Evolutionary conservation across 2,329 filamentous ascomycete genomes (phyloP), one percentile per base, ranked within the genome.

Genomic region (Fusarium sp.): DNA sequence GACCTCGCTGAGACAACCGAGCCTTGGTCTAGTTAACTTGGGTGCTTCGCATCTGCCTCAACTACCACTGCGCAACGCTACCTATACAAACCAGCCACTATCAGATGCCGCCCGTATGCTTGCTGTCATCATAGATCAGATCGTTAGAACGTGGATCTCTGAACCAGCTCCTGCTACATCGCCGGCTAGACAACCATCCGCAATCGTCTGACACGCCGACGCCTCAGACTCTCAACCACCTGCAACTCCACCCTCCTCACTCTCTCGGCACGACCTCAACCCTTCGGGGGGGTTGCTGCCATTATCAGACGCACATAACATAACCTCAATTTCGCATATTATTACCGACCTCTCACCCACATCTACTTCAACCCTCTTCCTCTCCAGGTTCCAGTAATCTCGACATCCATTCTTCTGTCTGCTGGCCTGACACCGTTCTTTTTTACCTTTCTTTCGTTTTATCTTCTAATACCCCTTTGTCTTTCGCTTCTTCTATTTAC

Each of bases 21-120:
- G 54, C 31, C 54, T 57, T 57, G 47, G 47, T 52, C 47, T 52
- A 52, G 47, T 52, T 52, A 31, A 52, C 47, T 50, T 50, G 45
- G 45, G 45, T 24, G 16, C 27, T 50, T 29, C 16, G 24, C 45
- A 29, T 50, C 45, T 50, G 24, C 24, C 45, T 50, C 45, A 52
- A 52, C 47, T 11, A 52, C 47, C 18, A 52, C 47, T 52, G 27
- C 18, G 27, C 47, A 38, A 56, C 50, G 63, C 60, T 71, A 47
- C 42, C 42, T 27, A 76, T 82, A 73, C 72, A 29, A 38, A 58
- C n/a, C 54, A 34, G 13, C 20, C 42, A 10, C 64, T 57, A 31
- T 52, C 47, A 31, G 78, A 86, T 87, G 84, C 82, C 84, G 87
- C 83, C 84, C 87, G 85, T 82, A 89, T 90, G 88, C 87, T 84